phyloP scores from a whole-genome alignment of 192 early-diverging fungal genomes.

The Podila minutissima region DNA sequence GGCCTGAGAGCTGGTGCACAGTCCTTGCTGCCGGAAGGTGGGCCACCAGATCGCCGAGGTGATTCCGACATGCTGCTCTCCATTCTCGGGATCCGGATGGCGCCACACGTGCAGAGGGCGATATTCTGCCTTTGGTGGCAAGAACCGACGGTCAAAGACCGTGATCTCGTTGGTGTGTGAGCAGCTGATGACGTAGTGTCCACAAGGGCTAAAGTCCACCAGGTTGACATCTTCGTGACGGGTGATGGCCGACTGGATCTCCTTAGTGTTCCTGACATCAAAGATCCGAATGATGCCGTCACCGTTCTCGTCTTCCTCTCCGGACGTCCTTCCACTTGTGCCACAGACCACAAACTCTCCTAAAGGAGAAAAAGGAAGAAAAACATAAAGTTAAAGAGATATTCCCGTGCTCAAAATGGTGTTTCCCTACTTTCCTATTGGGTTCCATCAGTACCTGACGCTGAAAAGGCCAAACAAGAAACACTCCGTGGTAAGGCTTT shows the following conservation, averaged over 20 bases:
- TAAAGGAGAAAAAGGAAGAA: neutral
- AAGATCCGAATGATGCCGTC: conserved; percentile 30
- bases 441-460: conserved; percentile 9
- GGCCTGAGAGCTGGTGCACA: conserved; percentile 3
- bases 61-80: conserved; percentile 18
- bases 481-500: conserved; percentile 4
- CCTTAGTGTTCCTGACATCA: conserved; percentile 11
- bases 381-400: neutral
- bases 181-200: conserved; percentile 36
- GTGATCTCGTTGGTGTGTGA: conserved; percentile 30
- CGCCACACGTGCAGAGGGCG: conserved; percentile 17
- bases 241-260: conserved; percentile 11
- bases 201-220: conserved; percentile 47
- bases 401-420: neutral
- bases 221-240: conserved; percentile 42
- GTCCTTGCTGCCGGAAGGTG: neutral
- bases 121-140: neutral
- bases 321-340: conserved; percentile 23
- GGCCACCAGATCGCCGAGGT: conserved; percentile 43
- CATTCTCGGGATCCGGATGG: conserved; percentile 1
- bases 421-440: neutral
- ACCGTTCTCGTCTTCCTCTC: conserved; percentile 28
- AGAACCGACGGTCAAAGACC: conserved; percentile 37
- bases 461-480: conserved; percentile 27
- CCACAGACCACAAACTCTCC: conserved; percentile 24